Base-by-base conservation (phyloP, 371 early-diverging fungal genomes). In the Mucor mucedo region DNA sequence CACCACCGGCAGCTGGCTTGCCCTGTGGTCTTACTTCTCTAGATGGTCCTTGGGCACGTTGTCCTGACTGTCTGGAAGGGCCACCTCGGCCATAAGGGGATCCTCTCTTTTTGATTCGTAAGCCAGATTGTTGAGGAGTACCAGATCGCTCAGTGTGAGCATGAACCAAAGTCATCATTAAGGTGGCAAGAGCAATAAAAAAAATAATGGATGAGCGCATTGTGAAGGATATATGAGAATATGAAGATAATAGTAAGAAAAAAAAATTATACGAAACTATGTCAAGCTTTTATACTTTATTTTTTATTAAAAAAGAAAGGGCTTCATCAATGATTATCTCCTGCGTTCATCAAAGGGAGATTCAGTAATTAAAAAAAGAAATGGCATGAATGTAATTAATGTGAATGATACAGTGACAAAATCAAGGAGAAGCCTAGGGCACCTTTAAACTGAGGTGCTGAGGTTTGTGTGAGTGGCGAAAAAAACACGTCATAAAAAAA, bases 151-250 rank as follows among this genome's bases (percentile, higher is more conserved):
- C 35, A 35, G 35, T 35, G 16, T 16, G 21, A 16, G 45, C 45
- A 16, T 45, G 45, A 16, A 45, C 45, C 9, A 49, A 30, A 29
- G 30, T 8, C 28, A 49, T 29, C 10, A 49, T 10, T 8, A 49
- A 28, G 27, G 49, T 49, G 9, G 30, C 30, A 49, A 49, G 28
- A 49, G 30, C 49, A 30, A 49, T 10, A 9, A 28, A 49, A 30
- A 49, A 5, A 30, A 49, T 29, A 30, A 49, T 49, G 7, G 49
- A 30, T 16, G 49, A 49, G 11, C 49, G 49, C 49, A 49, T 49
- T 49, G 45, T 5, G 14, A 45, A 16, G 5, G 2, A 45, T 16
- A 2, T 45, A 45, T n/a, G 2, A 5, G 16, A 45, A 45, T n/a
- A 45, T 45, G 16, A 45, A n/a, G 5, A 45, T 45, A 45, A 45